Percentiles rank a stretch among this genome's conserved stretches.
Evolutionary conservation across 2,329 filamentous ascomycete genomes (phyloP).

Genomic region (Colletotrichum orchidophilum): DNA sequence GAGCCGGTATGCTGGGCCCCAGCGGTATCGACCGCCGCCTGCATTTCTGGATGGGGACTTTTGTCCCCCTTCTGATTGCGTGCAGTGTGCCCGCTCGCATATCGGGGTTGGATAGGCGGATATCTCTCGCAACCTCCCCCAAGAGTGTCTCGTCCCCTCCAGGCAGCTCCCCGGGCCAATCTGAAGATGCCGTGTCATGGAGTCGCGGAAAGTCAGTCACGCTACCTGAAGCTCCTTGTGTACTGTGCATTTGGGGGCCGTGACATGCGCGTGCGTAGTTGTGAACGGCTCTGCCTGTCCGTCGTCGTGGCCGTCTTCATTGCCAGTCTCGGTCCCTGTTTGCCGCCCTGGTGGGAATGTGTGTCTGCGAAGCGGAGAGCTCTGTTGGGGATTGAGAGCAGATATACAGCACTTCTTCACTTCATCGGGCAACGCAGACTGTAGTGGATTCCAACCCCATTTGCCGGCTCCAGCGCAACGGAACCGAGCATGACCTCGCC

Average conservation of each 20-base stretch:
- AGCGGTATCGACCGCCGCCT: constrained; percentile 1
- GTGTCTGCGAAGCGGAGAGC: background rate
- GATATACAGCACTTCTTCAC: background rate
- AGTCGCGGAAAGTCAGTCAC: constrained; percentile 17
- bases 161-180: constrained; percentile 1
- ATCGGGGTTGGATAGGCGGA: constrained; percentile 21
- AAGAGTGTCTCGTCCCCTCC: background rate
- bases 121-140: constrained; percentile 9
- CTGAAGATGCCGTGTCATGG: constrained; percentile 16
- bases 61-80: constrained; percentile 14
- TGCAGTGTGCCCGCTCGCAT: constrained; percentile 7
- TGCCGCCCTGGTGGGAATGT: constrained; percentile 28
- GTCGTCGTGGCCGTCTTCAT: constrained; percentile 1
- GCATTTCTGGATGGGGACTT: constrained; percentile 15
- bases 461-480: constrained; percentile 15
- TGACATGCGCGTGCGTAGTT: constrained; percentile 6
- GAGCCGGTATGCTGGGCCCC: constrained; percentile 14
- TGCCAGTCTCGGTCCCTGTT: constrained; percentile 14
- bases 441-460: background rate
- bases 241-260: constrained; percentile 5
- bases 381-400: constrained; percentile 7
- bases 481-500: constrained; percentile 10
- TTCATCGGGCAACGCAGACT: background rate
- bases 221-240: background rate
- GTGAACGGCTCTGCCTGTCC: constrained; percentile 22